Evolutionary conservation across 495 filamentous ascomycete genomes (phyloP), one percentile per base, ranked within the genome.

Genomic region (Staphylotrichum longicolle): DNA sequence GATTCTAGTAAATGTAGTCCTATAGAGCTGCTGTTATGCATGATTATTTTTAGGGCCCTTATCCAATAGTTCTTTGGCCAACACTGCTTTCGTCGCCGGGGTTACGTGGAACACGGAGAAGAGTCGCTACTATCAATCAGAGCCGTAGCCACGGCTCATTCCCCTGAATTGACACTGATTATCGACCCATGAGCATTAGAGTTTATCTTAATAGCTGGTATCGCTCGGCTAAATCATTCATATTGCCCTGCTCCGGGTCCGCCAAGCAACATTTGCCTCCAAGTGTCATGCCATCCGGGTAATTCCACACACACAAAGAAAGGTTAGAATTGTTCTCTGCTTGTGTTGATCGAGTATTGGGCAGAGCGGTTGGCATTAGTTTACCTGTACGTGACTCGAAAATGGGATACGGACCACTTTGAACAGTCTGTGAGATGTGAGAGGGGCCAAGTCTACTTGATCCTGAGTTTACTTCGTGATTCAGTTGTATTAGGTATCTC

Each of bases 191-290:
- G 39, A 11, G 42, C 11, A 30, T 15, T 42, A 54, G 15, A 42
- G 7, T 42, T 41, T 34, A 54, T 55, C 14, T 55, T 61, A 35
- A 61, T 61, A 48, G 51, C 35, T 41, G 51, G 10, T 35, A 12
- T 12, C 9, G 5, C 44, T 41, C 44, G 59, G 59, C 59, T 61
- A 54, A 61, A 61, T 54, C 46, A 39, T 34, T 15, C 34, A 61
- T 44, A 61, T 61, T 56, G 59, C 52, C 30, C 0, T 52, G 30
- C 20, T 34, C 12, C 54, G 32, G 41, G 54, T 6, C 3, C 30
- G 40, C 54, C 54, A 46, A 56, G 41, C 20, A 44, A 32, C 27
- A 27, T 37, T 39, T 35, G n/a, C 35, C 50, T 27, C 35, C 20
- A n/a, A 30, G 39, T 33, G 15, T 54, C 37, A 42, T 54, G 52